These are phyloP conservation scores for Emiliania huxleyi DNA, from an alignment of 78 protist genomes.

Conservation along the genomic window DNA sequence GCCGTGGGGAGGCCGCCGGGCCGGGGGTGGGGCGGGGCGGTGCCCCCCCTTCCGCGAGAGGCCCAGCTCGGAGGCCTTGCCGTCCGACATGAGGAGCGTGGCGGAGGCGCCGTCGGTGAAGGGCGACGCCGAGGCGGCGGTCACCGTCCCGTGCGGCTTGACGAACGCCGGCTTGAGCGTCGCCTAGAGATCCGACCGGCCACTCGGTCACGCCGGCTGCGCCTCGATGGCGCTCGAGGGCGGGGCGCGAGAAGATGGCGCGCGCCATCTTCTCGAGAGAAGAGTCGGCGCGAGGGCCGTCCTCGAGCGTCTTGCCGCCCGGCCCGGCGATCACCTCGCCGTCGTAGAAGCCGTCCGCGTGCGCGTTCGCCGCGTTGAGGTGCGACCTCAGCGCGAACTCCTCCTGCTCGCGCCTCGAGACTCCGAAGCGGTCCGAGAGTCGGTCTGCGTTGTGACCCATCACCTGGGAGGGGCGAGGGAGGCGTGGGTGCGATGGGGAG, in stretches of 20 bases:
- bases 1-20: too few relatives aligned
- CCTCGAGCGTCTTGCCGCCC: neutral
- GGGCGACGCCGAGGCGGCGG: slow-evolving; percentile 74
- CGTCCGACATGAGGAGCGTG: slow-evolving; percentile 48
- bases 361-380: slow-evolving; percentile 69
- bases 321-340: slow-evolving; percentile 7
- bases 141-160: slow-evolving; percentile 72
- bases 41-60: too few relatives aligned
- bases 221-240: too few relatives aligned
- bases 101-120: slow-evolving; percentile 64
- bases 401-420: slow-evolving; percentile 85
- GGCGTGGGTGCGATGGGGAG: too few relatives aligned
- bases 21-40: too few relatives aligned
- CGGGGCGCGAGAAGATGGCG: too few relatives aligned
- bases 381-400: slow-evolving; percentile 73
- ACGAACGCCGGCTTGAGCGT: slow-evolving; percentile 64
- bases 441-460: slow-evolving; percentile 87
- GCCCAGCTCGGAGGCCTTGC: slow-evolving; percentile 51
- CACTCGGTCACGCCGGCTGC: too few relatives aligned
- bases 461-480: neutral
- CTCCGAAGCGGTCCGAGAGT: slow-evolving; percentile 72
- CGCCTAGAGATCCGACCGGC: neutral
- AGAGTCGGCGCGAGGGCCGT: slow-evolving; percentile 59
- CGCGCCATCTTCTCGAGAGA: slow-evolving; percentile 54
- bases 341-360: slow-evolving; percentile 16